phyloP scores from a whole-genome alignment of 805 yeast genomes.

The Starmerella roubikii region DNA sequence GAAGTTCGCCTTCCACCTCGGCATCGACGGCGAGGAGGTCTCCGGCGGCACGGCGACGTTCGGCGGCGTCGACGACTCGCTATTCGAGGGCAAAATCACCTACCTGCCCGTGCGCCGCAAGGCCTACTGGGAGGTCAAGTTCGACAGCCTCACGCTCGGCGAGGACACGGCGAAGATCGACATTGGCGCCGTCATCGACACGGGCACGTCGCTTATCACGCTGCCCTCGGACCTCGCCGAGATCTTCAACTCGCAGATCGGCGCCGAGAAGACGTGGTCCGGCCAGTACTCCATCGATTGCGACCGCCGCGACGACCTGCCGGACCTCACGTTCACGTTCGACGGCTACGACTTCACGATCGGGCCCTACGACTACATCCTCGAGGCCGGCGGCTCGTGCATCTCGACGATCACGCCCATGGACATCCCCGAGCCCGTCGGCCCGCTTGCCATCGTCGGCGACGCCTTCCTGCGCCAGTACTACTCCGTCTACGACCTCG shows the following conservation, averaged over 20 bases:
- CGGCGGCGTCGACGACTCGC: slow-evolving; percentile 78
- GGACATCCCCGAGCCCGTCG: slow-evolving; percentile 96
- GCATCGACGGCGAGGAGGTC: slow-evolving; percentile 50
- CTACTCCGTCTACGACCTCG: slow-evolving; percentile 87
- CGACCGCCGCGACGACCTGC: slow-evolving; percentile 66
- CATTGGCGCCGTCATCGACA: slow-evolving; percentile 96
- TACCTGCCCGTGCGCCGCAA: slow-evolving; percentile 98
- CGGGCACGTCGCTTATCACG: slow-evolving; percentile 94
- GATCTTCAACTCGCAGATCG: slow-evolving; percentile 86
- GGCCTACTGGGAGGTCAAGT: slow-evolving; percentile 98
- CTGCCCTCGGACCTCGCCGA: slow-evolving; percentile 93
- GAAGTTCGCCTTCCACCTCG: slow-evolving; percentile 82
- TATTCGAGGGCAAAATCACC: slow-evolving; percentile 70
- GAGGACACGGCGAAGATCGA: slow-evolving; percentile 75
- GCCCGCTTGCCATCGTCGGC: slow-evolving; percentile 91
- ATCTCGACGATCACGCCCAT: slow-evolving; percentile 91
- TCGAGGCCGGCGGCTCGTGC: slow-evolving; percentile 91
- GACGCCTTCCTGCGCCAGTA: slow-evolving; percentile 93
- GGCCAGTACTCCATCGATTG: slow-evolving; percentile 95
- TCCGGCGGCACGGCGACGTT: slow-evolving; percentile 95
- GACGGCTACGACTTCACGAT: slow-evolving; percentile 86
- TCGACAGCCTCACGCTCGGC: slow-evolving; percentile 83
- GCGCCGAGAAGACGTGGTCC: slow-evolving; percentile 93
- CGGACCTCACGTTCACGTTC: slow-evolving; percentile 83
- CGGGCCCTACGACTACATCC: slow-evolving; percentile 77